Base-by-base conservation (phyloP, 306 rosid genomes). In the Trifolium dubium region DNA sequence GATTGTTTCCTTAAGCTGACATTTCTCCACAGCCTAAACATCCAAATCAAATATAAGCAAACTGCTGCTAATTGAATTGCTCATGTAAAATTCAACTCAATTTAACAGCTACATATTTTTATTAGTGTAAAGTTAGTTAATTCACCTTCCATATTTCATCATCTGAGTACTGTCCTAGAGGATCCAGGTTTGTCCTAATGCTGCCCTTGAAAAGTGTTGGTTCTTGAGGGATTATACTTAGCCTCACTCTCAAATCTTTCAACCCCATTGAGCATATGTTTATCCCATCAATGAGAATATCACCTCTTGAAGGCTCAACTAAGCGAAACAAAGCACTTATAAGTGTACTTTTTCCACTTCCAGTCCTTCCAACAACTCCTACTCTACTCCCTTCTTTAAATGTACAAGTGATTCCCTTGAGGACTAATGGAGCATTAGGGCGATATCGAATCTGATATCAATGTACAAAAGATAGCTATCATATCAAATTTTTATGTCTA, bases 121-220 rank as follows among this genome's bases (percentile, higher is more conserved):
- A n/a, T n/a, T n/a, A n/a, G n/a, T n/a, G n/a, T n/a, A n/a, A n/a
- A n/a, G n/a, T n/a, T n/a, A n/a, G n/a, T n/a, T n/a, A n/a, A n/a
- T n/a, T n/a, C n/a, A 92, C 96, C 92, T 66, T 76, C 96, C 96
- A 89, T 82, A 92, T 83, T 54, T 89, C 86, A 53, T 88, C 90
- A 60, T 92, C 98, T 0, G 93, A 50, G 56, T 50, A 50, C 23
- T n/a, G 56, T 23, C 56, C 56, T 4, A 50, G 56, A 50, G 56
- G 56, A 10, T 50, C 56, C 28, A 50, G 3, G 23, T 44, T 44
- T 44, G 50, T 44, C 50, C 50, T 44, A 12, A 44, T 12, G 50
- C 13, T 44, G 2, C 50, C 56, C 23, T 50, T 50, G 56, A 50
- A 50, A 50, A 50, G 56, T 2, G 56, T 50, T 50, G 56, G 56